Conservation (phyloP, 2,329 filamentous ascomycete genomes). For the Teratosphaeria nubilosa region DNA sequence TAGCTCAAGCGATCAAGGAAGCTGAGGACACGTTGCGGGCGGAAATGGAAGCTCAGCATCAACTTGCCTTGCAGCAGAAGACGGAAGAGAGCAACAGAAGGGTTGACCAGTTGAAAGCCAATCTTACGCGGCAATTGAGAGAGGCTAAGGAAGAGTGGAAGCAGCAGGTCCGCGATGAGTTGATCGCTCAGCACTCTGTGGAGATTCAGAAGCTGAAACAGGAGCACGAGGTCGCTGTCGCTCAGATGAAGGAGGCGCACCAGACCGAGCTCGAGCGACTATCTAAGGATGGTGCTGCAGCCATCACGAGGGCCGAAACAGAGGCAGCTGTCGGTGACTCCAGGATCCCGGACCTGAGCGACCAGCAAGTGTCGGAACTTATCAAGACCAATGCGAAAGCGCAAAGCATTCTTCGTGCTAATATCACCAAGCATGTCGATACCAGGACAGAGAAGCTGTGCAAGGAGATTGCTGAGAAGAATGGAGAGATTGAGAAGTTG, state of each 20-base stretch:
- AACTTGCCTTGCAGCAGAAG: slow-evolving; percentile 32
- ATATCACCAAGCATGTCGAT: slow-evolving; percentile 43
- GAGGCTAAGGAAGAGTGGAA: slow-evolving; percentile 32
- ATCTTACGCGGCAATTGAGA: slow-evolving; percentile 57
- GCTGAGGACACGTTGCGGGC: slow-evolving; percentile 30
- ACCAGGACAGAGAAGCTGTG: slow-evolving; percentile 31
- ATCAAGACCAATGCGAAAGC: slow-evolving; percentile 41
- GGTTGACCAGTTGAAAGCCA: slow-evolving; percentile 59
- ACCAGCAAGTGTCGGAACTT: slow-evolving; percentile 41
- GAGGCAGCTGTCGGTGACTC: slow-evolving; percentile 10
- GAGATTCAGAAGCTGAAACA: slow-evolving; percentile 39
- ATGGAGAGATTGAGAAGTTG: slow-evolving; percentile 20
- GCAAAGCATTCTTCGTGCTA: slow-evolving; percentile 43
- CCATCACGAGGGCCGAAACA: slow-evolving; percentile 26
- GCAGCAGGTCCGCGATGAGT: slow-evolving; percentile 26
- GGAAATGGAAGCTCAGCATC: slow-evolving; percentile 28
- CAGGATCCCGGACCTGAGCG: slow-evolving; percentile 10
- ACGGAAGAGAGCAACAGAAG: slow-evolving; percentile 44
- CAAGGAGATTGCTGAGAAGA: slow-evolving; percentile 21
- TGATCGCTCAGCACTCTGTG: slow-evolving; percentile 35
- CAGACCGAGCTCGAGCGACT: slow-evolving; percentile 28
- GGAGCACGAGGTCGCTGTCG: slow-evolving; percentile 36
- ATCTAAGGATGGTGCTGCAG: slow-evolving; percentile 25
- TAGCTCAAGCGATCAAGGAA: slow-evolving; percentile 32
- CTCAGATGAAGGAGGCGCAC: slow-evolving; percentile 28